Evolutionary conservation across 129 eudicot species (phyloP).

Genomic region (Artemisia annua): DNA sequence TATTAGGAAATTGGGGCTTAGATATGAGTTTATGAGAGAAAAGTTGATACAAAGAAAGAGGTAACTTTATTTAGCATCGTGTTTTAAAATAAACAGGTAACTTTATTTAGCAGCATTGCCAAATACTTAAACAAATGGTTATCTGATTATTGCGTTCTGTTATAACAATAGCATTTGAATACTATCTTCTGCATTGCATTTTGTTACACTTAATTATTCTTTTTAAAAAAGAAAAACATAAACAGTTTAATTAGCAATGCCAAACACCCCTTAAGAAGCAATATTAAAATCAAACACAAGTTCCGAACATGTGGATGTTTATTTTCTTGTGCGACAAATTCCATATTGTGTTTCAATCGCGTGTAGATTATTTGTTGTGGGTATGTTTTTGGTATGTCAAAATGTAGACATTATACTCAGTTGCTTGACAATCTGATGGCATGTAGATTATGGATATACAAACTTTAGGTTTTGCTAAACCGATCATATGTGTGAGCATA

Average conservation of each 20-base stretch:
- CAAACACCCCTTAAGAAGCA: neutral
- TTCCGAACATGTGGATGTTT: neutral
- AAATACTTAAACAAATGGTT: too few relatives aligned
- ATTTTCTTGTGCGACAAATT: neutral
- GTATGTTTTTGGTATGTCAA: neutral
- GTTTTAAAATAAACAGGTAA: too few relatives aligned
- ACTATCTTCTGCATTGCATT: too few relatives aligned
- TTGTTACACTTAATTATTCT: too few relatives aligned
- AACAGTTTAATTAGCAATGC: neutral
- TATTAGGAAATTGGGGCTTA: conserved; percentile 95
- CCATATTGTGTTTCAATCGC: neutral
- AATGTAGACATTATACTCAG: neutral
- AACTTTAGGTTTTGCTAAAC: conserved; percentile 2
- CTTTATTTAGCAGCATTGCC: too few relatives aligned
- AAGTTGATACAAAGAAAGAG: conserved; percentile 52
- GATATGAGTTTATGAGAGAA: conserved; percentile 76
- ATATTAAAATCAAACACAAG: neutral
- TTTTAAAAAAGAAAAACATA: too few relatives aligned
- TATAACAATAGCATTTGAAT: too few relatives aligned
- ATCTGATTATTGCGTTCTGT: too few relatives aligned
- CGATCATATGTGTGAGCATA: neutral
- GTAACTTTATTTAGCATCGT: conserved; percentile 45
- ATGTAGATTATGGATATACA: neutral
- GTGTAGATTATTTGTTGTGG: neutral
- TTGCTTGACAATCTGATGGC: conserved; percentile 8